Conservation (phyloP, 257 asterid genomes). For the Nicotiana tomentosiformis region DNA sequence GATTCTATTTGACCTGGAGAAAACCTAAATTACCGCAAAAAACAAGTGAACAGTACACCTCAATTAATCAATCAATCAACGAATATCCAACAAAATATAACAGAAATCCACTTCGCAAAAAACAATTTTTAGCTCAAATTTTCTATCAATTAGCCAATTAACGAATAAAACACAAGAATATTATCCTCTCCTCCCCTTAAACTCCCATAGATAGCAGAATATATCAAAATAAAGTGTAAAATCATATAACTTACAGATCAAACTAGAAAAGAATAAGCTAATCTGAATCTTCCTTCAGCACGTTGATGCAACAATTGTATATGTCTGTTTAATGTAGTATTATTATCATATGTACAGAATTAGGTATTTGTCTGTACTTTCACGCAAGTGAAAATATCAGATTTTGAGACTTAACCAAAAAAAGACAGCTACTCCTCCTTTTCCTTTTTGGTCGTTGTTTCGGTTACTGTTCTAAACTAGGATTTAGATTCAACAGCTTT, state of each 20-base stretch:
- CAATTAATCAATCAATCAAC: not conserved
- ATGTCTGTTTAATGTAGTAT: not conserved
- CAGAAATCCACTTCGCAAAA: slow-evolving; percentile 29
- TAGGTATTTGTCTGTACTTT: not conserved
- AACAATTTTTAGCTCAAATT: slow-evolving; percentile 24
- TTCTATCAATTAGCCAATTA: not conserved
- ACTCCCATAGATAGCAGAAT: not conserved
- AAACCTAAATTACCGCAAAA: not conserved
- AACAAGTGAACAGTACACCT: not conserved
- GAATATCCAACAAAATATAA: not conserved
- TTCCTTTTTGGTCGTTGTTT: not conserved
- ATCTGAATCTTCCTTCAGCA: not conserved
- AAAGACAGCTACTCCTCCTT: not conserved
- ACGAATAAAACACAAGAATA: slow-evolving; percentile 2
- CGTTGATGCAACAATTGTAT: not conserved
- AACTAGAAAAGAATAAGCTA: not conserved
- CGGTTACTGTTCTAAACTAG: not conserved
- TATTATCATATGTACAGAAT: not conserved
- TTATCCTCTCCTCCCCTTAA: not conserved
- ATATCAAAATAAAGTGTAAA: not conserved
- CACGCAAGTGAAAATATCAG: not conserved
- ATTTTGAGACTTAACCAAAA: not conserved
- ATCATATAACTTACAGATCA: not conserved
- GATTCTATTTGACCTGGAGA: not conserved
- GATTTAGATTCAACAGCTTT: not conserved